Evolutionary conservation across 495 filamentous ascomycete species (phyloP).

Genomic region (Penicillium taxi): DNA sequence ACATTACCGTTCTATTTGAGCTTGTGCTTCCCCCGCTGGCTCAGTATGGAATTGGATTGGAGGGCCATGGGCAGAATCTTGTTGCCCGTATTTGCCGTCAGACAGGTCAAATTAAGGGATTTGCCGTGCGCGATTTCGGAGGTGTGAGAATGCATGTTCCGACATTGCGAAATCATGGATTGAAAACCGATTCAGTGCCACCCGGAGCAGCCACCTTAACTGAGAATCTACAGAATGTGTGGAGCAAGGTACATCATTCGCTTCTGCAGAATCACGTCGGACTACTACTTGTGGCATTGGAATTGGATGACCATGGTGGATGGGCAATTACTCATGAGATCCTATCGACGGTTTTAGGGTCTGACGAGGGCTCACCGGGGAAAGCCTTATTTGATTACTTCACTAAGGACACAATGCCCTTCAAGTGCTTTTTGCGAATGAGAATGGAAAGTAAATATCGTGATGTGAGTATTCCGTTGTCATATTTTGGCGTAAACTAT

Average conservation of each 20-base stretch:
- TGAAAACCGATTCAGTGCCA: background rate
- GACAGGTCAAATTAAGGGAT: conserved; percentile 13
- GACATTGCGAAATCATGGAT: conserved; percentile 6
- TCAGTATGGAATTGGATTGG: conserved; percentile 15
- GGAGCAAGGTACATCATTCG: conserved; percentile 18
- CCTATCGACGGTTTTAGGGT: background rate
- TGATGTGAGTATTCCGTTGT: conserved; percentile 15
- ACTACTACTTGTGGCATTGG: conserved; percentile 1
- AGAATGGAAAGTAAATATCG: conserved; percentile 15
- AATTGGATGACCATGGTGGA: conserved; percentile 4
- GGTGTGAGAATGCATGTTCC: conserved; percentile 16
- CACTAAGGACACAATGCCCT: conserved; percentile 14
- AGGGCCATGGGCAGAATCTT: conserved; percentile 18
- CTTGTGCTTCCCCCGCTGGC: conserved; percentile 12
- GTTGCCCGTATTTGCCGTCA: conserved; percentile 9
- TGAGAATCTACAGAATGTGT: conserved; percentile 10
- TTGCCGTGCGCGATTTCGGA: conserved; percentile 18
- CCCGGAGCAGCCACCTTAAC: conserved; percentile 5
- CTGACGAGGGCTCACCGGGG: background rate
- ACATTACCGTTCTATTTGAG: conserved; percentile 6
- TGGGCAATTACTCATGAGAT: conserved; percentile 10
- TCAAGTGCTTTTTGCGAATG: conserved; percentile 18
- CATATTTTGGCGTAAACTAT: background rate
- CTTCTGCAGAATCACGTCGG: conserved; percentile 19
- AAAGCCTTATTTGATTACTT: conserved; percentile 8